Evolutionary conservation across 345 rosid species (phyloP).

Genomic region (Rhizophora mangle): DNA sequence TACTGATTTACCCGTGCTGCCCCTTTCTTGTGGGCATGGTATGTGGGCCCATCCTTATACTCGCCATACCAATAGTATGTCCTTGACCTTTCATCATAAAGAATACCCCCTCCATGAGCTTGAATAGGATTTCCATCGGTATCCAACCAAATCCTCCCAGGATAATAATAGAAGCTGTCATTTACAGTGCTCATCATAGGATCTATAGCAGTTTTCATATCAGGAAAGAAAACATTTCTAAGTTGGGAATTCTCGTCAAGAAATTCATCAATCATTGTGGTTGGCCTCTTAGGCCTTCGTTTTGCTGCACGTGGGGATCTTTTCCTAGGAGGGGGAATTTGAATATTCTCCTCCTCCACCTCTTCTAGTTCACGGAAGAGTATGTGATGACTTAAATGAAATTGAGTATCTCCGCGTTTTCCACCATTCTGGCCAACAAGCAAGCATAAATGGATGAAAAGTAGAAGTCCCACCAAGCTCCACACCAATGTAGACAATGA

Average conservation of each 20-base stretch:
- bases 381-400: conserved; percentile 39
- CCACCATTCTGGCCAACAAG: conserved; percentile 39
- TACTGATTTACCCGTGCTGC: conserved; percentile 69
- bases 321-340: conserved; percentile 74
- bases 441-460: conserved; percentile 56
- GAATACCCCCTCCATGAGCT: conserved; percentile 91
- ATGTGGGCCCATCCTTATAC: conserved; percentile 91
- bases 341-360: conserved; percentile 72
- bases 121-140: conserved; percentile 88
- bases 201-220: conserved; percentile 50
- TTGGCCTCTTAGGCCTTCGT: conserved; percentile 66
- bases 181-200: conserved; percentile 57
- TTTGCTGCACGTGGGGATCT: conserved; percentile 82
- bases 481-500: conserved; percentile 53
- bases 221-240: conserved; percentile 76
- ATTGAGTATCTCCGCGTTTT: conserved; percentile 34
- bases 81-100: conserved; percentile 51
- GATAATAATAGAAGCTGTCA: conserved; percentile 51
- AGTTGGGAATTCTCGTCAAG: conserved; percentile 91
- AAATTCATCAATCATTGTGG: conserved; percentile 82
- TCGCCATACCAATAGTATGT: conserved; percentile 93
- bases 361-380: conserved; percentile 58
- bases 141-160: conserved; percentile 87
- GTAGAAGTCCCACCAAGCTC: conserved; percentile 68
- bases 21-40: conserved; percentile 67